phyloP scores from a whole-genome alignment of 345 rosid species.

The Arabis hirsuta region DNA sequence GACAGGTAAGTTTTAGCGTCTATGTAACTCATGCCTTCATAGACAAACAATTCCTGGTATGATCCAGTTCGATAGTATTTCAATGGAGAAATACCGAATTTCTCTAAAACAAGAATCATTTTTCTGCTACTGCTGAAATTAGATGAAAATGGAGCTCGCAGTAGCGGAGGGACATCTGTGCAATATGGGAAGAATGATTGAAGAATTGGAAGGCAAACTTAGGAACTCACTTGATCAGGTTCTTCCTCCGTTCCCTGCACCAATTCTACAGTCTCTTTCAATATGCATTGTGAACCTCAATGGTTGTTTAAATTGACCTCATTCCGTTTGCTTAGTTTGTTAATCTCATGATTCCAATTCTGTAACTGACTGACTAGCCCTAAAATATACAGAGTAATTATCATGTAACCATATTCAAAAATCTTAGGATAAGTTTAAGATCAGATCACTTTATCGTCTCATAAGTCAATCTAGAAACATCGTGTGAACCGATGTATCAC shows the following conservation, averaged over 20 bases:
- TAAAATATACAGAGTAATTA: background rate
- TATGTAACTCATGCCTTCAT: background rate
- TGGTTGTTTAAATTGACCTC: background rate
- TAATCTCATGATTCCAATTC: no score
- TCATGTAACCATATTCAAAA: background rate
- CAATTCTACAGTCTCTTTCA: background rate
- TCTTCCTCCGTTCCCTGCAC: slow-evolving; percentile 1
- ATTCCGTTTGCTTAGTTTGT: background rate
- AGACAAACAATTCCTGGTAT: slow-evolving; percentile 3
- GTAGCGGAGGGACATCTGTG: slow-evolving; percentile 91
- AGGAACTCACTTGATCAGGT: slow-evolving; percentile 97
- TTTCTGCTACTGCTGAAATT: slow-evolving; percentile 16
- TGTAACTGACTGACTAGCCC: no score
- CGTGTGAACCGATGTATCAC: no score
- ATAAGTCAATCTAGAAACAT: background rate
- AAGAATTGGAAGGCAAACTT: slow-evolving; percentile 95
- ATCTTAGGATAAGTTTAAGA: background rate
- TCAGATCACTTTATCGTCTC: background rate
- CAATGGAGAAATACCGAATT: background rate
- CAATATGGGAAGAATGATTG: slow-evolving; percentile 99
- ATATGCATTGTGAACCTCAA: background rate
- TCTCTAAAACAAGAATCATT: background rate
- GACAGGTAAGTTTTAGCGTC: slow-evolving; percentile 65
- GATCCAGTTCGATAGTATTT: background rate
- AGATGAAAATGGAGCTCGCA: slow-evolving; percentile 92